These are phyloP conservation scores for Cladosporium sp. DNA, from an alignment of 2,329 filamentous ascomycete species.

Conservation along the genomic window DNA sequence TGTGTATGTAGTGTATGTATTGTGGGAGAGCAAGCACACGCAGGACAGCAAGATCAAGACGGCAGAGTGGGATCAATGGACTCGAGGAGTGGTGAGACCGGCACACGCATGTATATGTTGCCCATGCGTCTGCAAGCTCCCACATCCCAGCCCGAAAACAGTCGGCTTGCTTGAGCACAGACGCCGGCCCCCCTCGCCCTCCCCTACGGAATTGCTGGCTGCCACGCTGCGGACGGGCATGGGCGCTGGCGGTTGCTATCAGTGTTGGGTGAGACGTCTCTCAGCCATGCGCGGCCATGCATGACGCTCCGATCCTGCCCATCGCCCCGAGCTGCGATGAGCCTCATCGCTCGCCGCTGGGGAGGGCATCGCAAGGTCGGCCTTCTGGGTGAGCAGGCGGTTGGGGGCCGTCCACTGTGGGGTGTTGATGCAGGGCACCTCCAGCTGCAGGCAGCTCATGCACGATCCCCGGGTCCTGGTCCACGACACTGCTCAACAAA, in stretches of 20 bases:
- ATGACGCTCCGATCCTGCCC: constrained; percentile 1
- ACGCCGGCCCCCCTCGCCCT: neutral
- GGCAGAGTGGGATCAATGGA: neutral
- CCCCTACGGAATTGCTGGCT: neutral
- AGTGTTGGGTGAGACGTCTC: constrained; percentile 3
- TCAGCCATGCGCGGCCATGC: constrained; percentile 2
- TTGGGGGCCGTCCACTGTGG: neutral
- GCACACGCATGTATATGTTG: neutral
- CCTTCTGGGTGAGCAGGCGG: neutral
- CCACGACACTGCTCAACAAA: constrained; percentile 1
- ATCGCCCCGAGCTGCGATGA: neutral
- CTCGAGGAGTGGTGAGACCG: neutral
- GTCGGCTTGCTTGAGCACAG: constrained; percentile 1
- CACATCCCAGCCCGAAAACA: constrained; percentile 3
- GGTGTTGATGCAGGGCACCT: constrained; percentile 1
- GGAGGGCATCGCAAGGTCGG: neutral
- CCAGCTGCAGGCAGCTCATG: neutral
- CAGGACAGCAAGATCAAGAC: neutral
- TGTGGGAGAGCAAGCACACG: neutral
- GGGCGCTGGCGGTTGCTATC: neutral
- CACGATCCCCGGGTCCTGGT: neutral
- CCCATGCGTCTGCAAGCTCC: neutral
- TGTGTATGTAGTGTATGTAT: neutral
- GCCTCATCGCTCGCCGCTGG: neutral
- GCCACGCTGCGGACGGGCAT: neutral